Evolutionary conservation across 2,329 filamentous ascomycete genomes (phyloP), one percentile per base, ranked within the genome.

Genomic region (Penicillium fuscoglaucum): DNA sequence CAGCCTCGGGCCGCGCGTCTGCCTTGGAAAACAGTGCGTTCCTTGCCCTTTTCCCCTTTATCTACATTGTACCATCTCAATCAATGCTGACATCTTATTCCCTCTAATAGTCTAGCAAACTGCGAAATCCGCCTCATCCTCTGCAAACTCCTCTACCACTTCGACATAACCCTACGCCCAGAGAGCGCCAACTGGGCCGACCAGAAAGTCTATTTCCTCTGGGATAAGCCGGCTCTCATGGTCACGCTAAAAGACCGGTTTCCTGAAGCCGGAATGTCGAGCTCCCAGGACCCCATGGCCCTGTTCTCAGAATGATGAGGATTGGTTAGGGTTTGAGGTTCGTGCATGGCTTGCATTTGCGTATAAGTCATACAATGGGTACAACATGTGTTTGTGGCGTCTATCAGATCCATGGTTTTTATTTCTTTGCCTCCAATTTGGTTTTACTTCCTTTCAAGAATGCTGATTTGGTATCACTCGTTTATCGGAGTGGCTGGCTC

Each of bases 1-100:
- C 52, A 71, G 68, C 8, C 56, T 72, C 0, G 76, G 76, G 0
- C 69, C 73, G 1, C 63, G 75, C 21, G 66, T 64, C 21, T 79
- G 76, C 51, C 65, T 73, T 19, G 75, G 74, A 1, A 73, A 72
- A 51, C 60, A 64, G 68, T 70, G 37, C 17, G 67, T 63, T 51
- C 2, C 9, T 6, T 24, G 2, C 8, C 15, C 21, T 24, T 40
- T 1, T 5, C 21, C 26, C 24, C 9, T 51, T 6, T 10, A 24
- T 8, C 6, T 9, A 15, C 3, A 19, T 10, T 19, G 3, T 3
- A n/a, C 19, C 8, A 21, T 1, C 4, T 12, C 10, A n/a, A 4
- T 10, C 0, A 24, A 26, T 19, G 31, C 24, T 52, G 13, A 52
- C 8, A 10, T 6, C 9, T 21, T 6, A 7, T 45, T 6, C 3